Evolutionary conservation across 2,329 filamentous ascomycete genomes (phyloP).

Genomic region (Penicillium polonicum): DNA sequence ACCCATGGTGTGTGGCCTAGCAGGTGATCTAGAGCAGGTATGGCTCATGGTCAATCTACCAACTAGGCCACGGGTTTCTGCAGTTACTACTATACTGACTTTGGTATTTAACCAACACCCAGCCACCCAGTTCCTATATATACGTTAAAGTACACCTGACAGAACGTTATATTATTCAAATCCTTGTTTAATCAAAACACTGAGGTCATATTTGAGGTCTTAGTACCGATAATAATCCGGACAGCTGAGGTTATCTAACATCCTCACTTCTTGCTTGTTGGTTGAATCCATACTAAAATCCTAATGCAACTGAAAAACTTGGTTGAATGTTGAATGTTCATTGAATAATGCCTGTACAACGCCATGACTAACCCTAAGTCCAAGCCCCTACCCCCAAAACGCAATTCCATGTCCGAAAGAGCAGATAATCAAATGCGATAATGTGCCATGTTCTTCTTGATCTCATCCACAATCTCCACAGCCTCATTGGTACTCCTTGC

Average conservation of each 20-base stretch:
- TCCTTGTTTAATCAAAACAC: too few relatives aligned
- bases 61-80: not conserved
- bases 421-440: constrained; percentile 37
- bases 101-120: too few relatives aligned
- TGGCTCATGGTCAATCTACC: not conserved
- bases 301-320: not conserved
- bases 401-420: not conserved
- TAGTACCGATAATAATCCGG: too few relatives aligned
- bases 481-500: constrained; percentile 58
- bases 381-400: not conserved
- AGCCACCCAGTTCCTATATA: too few relatives aligned
- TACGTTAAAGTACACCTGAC: too few relatives aligned
- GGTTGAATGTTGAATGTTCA: not conserved
- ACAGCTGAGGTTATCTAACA: too few relatives aligned
- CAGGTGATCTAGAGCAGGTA: not conserved
- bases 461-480: constrained; percentile 62
- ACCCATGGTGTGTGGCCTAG: not conserved
- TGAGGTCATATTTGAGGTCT: too few relatives aligned
- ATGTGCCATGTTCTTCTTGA: constrained; percentile 57
- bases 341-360: not conserved
- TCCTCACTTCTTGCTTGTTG: too few relatives aligned
- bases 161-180: too few relatives aligned
- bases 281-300: not conserved
- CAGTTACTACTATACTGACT: too few relatives aligned
- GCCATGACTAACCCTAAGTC: not conserved